A percentile compares a stretch with the other conserved stretches of the same genome.
Conservation (phyloP, 257 asterid species). For the Gentiana macrophylla region DNA sequence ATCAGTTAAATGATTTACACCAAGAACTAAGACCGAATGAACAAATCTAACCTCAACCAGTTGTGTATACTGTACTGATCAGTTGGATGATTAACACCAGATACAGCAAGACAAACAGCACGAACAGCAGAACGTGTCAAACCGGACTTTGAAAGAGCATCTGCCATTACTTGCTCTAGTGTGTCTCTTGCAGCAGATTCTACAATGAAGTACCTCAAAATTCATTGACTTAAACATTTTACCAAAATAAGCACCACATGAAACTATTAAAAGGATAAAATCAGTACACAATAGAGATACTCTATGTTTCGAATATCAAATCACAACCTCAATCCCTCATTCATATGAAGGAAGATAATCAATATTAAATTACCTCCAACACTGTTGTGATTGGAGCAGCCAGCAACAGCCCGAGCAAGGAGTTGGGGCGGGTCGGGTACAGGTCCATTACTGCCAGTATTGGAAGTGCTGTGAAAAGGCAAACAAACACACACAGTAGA, state of each 20-base stretch:
- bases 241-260: too few relatives aligned
- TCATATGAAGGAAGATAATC: too few relatives aligned
- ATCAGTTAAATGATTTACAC: too few relatives aligned
- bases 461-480: conserved; percentile 31
- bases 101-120: conserved; percentile 63
- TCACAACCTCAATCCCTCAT: too few relatives aligned
- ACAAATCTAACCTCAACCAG: conserved; percentile 17
- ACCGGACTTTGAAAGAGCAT: conserved; percentile 33
- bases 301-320: too few relatives aligned
- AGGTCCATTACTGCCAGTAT: conserved; percentile 5
- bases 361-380: conserved; percentile 31
- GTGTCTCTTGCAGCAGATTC: conserved; percentile 52
- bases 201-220: too few relatives aligned
- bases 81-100: conserved; percentile 64
- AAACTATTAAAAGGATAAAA: too few relatives aligned
- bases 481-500: conserved; percentile 57
- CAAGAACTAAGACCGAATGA: too few relatives aligned
- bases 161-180: conserved; percentile 60
- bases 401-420: conserved; percentile 53
- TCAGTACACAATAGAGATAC: too few relatives aligned
- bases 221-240: too few relatives aligned
- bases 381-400: conserved; percentile 64
- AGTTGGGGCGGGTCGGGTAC: conserved; percentile 43
- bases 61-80: conserved; percentile 46
- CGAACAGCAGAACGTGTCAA: conserved; percentile 36